Evolutionary conservation across 345 rosid species (phyloP), one percentile per base, ranked within the genome.

Genomic region (Arabidopsis arenosa): DNA sequence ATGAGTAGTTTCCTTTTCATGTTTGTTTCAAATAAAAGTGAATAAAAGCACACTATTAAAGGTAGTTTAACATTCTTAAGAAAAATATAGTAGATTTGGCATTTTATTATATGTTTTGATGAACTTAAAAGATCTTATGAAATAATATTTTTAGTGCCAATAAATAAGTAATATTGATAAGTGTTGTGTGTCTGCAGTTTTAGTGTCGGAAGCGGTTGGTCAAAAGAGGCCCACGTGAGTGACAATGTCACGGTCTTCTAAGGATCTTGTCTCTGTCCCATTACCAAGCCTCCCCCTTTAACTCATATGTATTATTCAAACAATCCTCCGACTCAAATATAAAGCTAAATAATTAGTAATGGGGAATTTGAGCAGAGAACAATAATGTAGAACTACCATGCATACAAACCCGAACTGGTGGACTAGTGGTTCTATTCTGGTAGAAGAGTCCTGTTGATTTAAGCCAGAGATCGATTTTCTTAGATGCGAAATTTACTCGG

Each of bases 191-290:
- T 73, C 37, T 73, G 74, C 14, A 73, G 81, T 73, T 72, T 58
- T 60, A 54, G 30, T 73, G 81, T 72, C 74, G 78, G 74, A 68
- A 57, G 73, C 68, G 15, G 35, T 37, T 79, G 78, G 81, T 79
- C 81, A 79, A 79, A 79, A 79, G 70, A 66, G 78, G 78, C 65
- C 78, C 78, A 79, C 78, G 78, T 79, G 78, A 79, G 58, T 54
- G 78, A 79, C 70, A 73, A 63, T 73, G 78, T 79, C 78, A 73
- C 81, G 74, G 81, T 73, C 75, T 79, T 79, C 78, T 73, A 79
- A 66, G 81, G 74, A 67, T 60, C 55, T 79, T 61, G 78, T 79
- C 81, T 79, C 74, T 73, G 74, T 78, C 17, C 35, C 14, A 66
- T 78, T 41, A 73, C 77, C 57, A 78, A 58, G 30, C 73, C 26